These are phyloP conservation scores for Tribonema minus DNA, from an alignment of 108 stramenopile genomes.

Conservation along the genomic window DNA sequence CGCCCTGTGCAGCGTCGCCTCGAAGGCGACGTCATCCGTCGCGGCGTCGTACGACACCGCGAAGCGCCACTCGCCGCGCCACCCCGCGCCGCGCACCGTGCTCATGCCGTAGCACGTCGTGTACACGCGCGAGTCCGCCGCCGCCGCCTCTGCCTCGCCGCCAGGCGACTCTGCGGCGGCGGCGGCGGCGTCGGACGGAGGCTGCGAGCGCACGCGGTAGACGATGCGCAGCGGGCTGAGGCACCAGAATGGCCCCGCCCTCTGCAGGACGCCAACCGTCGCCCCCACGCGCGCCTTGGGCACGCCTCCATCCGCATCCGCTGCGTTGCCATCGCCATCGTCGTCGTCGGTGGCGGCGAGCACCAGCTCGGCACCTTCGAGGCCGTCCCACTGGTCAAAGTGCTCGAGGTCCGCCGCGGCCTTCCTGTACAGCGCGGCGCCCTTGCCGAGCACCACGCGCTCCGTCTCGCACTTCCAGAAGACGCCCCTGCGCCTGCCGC, in stretches of 20 bases:
- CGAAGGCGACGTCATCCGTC: constrained; percentile 25
- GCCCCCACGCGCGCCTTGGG: not conserved
- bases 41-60: constrained; percentile 17
- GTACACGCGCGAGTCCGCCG: not conserved
- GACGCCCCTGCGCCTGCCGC: not conserved
- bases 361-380: not conserved
- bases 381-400: not conserved
- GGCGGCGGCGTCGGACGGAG: not conserved
- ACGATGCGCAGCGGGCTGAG: not conserved
- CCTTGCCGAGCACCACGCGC: not conserved
- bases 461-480: not conserved
- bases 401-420: not conserved
- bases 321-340: not conserved
- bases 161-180: not conserved
- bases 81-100: constrained; percentile 15
- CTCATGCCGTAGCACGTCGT: not conserved
- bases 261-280: not conserved
- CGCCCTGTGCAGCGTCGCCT: constrained; percentile 1
- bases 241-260: not conserved
- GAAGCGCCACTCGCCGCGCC: constrained; percentile 23
- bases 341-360: not conserved
- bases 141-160: not conserved
- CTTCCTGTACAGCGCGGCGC: not conserved
- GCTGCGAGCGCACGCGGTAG: not conserved
- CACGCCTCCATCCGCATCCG: not conserved